A percentile compares a stretch with the other conserved stretches of the same genome.
Evolutionary conservation across 2,329 filamentous ascomycete species (phyloP).

Genomic region (Ilyonectria sp.): DNA sequence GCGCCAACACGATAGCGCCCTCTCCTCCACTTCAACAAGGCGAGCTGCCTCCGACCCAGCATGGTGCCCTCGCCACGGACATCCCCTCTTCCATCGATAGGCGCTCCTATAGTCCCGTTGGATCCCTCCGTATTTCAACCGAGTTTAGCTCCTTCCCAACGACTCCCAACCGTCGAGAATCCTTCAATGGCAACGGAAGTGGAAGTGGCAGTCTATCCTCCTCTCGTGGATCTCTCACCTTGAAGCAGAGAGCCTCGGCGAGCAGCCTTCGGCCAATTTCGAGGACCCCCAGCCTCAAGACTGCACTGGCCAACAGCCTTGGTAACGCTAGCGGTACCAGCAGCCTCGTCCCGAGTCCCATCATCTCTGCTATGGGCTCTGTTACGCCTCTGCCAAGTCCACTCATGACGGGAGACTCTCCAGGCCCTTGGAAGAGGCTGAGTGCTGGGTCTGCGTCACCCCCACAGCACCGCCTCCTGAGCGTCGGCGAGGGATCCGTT

Average conservation of each 20-base stretch:
- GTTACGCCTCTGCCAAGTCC: conserved; percentile 86
- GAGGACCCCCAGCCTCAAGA: conserved; percentile 74
- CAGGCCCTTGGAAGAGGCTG: conserved; percentile 76
- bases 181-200: conserved; percentile 54
- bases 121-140: conserved; percentile 57
- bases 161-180: conserved; percentile 48
- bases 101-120: conserved; percentile 38
- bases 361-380: conserved; percentile 82
- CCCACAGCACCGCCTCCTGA: conserved; percentile 47
- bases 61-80: conserved; percentile 29
- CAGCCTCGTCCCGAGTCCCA: conserved; percentile 80
- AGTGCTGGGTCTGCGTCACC: conserved; percentile 63
- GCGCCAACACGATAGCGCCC: conserved; percentile 49
- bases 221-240: conserved; percentile 45
- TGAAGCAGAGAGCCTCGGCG: conserved; percentile 50
- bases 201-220: conserved; percentile 49
- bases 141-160: conserved; percentile 48
- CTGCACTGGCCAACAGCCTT: conserved; percentile 65
- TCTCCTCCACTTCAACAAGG: conserved; percentile 52
- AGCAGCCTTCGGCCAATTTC: conserved; percentile 65
- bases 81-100: conserved; percentile 32
- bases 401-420: conserved; percentile 75
- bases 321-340: conserved; percentile 70
- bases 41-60: conserved; percentile 39
- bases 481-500: conserved; percentile 55